Evolutionary conservation across 2,329 filamentous ascomycete genomes (phyloP).

Genomic region (Alternaria brassicae): DNA sequence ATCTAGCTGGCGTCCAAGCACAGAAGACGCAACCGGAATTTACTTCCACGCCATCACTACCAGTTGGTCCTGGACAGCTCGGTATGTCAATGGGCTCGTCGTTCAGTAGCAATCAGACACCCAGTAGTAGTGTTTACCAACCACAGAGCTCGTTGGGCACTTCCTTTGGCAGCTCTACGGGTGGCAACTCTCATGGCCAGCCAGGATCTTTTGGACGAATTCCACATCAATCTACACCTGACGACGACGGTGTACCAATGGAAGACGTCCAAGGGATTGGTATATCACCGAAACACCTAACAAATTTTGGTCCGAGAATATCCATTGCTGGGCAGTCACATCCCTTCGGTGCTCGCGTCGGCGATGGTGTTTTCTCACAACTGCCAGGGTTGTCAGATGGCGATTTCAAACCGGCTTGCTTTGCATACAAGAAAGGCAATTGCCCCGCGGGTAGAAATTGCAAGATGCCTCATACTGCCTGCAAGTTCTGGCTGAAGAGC

Average conservation of each 20-base stretch:
- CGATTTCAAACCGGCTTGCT: constrained; percentile 1
- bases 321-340: background rate
- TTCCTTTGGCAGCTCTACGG: background rate
- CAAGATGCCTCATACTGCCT: background rate
- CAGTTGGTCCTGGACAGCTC: background rate
- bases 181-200: background rate
- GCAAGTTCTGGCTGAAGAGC: background rate
- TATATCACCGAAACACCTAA: background rate
- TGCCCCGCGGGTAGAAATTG: constrained; percentile 1
- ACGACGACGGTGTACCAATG: background rate
- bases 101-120: background rate
- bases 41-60: background rate
- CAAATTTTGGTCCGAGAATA: background rate
- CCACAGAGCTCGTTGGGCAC: background rate
- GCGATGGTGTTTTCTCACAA: background rate
- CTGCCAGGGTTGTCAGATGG: background rate
- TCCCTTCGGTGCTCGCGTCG: background rate
- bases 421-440: background rate
- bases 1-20: background rate
- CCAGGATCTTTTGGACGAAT: background rate
- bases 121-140: background rate
- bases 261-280: background rate
- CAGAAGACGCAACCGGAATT: background rate
- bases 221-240: background rate
- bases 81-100: background rate